Conservation (phyloP, 2,329 filamentous ascomycete genomes). For the Phaeophleospora eucalypticola region DNA sequence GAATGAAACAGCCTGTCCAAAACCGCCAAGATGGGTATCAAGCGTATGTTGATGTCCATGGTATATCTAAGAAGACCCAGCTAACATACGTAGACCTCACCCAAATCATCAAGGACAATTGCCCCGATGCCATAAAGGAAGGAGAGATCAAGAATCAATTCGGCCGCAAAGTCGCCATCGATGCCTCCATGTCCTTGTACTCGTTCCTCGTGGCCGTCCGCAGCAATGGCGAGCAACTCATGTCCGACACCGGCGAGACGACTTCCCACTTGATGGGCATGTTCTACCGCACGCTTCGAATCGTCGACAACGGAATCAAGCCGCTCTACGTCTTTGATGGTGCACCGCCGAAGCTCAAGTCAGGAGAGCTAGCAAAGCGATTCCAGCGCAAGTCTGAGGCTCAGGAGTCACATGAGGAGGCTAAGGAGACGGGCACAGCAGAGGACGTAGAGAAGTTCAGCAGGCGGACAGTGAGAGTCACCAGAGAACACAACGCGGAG, state of each 20-base stretch:
- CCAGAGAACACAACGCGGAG: slow-evolving; percentile 93
- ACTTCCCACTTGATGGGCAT: slow-evolving; percentile 99
- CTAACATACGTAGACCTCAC: slow-evolving; percentile 35
- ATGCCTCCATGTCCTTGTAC: slow-evolving; percentile 91
- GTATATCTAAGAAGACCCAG: too few species aligned
- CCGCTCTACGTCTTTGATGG: slow-evolving; percentile 98
- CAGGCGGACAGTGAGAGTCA: slow-evolving; percentile 84
- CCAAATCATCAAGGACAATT: slow-evolving; percentile 57
- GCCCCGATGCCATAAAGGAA: slow-evolving; percentile 91
- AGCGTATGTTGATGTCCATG: slow-evolving; percentile 19
- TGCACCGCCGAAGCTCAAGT: slow-evolving; percentile 94
- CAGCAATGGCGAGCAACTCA: slow-evolving; percentile 93
- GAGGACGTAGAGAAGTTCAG: slow-evolving; percentile 99
- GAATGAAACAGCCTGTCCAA: too few species aligned
- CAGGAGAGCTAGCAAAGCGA: slow-evolving; percentile 91
- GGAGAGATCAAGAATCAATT: slow-evolving; percentile 99
- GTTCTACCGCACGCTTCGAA: slow-evolving; percentile 97
- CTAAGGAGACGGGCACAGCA: slow-evolving; percentile 93
- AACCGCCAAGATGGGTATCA: slow-evolving; percentile 34
- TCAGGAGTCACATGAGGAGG: slow-evolving; percentile 83
- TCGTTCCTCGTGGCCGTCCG: slow-evolving; percentile 97
- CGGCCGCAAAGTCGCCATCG: slow-evolving; percentile 73
- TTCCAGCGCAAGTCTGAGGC: slow-evolving; percentile 94
- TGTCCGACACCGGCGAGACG: slow-evolving; percentile 89
- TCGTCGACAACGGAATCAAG: slow-evolving; percentile 98